A percentile compares a stretch with the other conserved stretches of the same genome.
Evolutionary conservation across 352 stramenopile genomes (phyloP).

Genomic region (Globisporangium okanoganense): DNA sequence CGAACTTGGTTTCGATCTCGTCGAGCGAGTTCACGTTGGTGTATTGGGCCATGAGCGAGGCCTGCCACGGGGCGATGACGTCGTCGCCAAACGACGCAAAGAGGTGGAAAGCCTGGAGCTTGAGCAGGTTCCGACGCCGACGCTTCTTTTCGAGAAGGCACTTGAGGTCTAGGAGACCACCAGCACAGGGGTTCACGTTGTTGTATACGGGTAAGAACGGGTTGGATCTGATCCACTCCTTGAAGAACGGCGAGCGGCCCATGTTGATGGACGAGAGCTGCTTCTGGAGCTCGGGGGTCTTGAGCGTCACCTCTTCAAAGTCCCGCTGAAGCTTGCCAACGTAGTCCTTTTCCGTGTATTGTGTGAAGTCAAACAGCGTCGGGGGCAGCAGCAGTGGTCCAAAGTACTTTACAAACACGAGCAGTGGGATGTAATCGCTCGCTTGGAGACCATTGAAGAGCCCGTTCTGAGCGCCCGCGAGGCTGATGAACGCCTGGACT

Average conservation of each 20-base stretch:
- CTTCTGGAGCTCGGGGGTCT: constrained; percentile 16
- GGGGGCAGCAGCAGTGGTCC: constrained; percentile 18
- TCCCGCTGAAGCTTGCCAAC: constrained; percentile 32
- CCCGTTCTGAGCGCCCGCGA: constrained; percentile 40
- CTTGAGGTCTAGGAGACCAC: constrained; percentile 13
- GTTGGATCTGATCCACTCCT: constrained; percentile 19
- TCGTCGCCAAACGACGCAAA: constrained; percentile 39
- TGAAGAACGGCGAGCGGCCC: constrained; percentile 20
- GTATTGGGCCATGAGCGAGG: constrained; percentile 31
- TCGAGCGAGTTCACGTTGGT: constrained; percentile 24
- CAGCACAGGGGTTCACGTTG: constrained; percentile 23
- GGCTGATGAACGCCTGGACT: constrained; percentile 37
- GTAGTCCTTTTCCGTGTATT: constrained; percentile 22
- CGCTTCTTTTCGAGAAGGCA: constrained; percentile 20
- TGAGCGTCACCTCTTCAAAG: constrained; percentile 19
- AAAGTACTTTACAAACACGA: constrained; percentile 20
- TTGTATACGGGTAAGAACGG: constrained; percentile 23
- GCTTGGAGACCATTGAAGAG: constrained; percentile 44
- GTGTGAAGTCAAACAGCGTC: constrained; percentile 28
- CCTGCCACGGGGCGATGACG: constrained; percentile 32
- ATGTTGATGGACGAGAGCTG: constrained; percentile 27
- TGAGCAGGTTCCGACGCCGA: constrained; percentile 29
- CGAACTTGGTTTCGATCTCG: constrained; percentile 28
- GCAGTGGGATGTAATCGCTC: constrained; percentile 8
- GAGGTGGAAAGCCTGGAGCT: constrained; percentile 33